phyloP scores from a whole-genome alignment of 208 protist genomes.

The Wallacemonas sp. region DNA sequence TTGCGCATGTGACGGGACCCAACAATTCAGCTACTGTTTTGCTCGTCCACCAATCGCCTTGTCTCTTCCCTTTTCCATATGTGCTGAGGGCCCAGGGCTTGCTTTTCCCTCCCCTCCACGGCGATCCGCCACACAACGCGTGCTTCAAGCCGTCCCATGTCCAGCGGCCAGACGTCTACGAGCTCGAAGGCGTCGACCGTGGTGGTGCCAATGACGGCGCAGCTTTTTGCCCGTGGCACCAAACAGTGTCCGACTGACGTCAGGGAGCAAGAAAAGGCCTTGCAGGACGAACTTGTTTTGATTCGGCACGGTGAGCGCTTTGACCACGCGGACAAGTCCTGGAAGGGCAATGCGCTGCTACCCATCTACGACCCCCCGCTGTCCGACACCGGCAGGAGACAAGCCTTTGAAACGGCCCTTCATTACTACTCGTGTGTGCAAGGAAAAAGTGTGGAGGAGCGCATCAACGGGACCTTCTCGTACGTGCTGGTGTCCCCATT shows the following conservation, averaged over 20 bases:
- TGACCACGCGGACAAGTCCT: constrained; percentile 73
- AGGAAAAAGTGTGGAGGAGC: constrained; percentile 52
- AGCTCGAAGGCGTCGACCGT: constrained; percentile 2
- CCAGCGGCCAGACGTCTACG: too few species aligned
- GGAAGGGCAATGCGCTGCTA: constrained; percentile 53
- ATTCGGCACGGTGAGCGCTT: constrained; percentile 79
- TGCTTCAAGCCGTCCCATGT: too few species aligned
- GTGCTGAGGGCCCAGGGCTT: too few species aligned
- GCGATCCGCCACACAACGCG: too few species aligned
- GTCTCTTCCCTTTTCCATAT: too few species aligned
- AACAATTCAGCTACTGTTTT: too few species aligned
- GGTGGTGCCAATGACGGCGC: constrained; percentile 56
- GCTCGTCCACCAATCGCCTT: too few species aligned
- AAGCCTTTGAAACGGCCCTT: constrained; percentile 81
- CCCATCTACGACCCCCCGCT: constrained; percentile 77
- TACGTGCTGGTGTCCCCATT: constrained; percentile 74
- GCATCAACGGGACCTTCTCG: constrained; percentile 60
- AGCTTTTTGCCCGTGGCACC: constrained; percentile 48
- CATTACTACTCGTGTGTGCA: constrained; percentile 45
- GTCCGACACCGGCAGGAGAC: constrained; percentile 56
- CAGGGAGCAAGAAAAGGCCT: constrained; percentile 21
- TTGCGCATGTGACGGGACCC: too few species aligned
- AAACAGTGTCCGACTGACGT: constrained; percentile 32
- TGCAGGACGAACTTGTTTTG: constrained; percentile 62
- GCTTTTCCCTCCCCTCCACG: too few species aligned